phyloP scores from a whole-genome alignment of 768 basidiomycete species.

The Gyrodon lividus region DNA sequence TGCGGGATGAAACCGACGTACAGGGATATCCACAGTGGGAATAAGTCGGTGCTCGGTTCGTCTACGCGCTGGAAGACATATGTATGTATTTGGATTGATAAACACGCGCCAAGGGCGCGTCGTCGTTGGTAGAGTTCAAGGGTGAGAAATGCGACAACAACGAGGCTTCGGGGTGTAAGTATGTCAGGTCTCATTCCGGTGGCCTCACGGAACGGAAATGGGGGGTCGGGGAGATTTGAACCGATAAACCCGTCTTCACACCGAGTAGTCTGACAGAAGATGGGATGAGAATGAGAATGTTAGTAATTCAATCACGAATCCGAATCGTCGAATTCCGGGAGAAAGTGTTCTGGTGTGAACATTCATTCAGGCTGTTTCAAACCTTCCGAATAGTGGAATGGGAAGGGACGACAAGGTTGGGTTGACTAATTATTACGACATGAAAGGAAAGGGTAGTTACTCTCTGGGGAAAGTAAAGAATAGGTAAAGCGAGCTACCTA shows the following conservation, averaged over 20 bases:
- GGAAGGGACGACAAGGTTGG: not conserved
- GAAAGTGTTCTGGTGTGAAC: too few species aligned
- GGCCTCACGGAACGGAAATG: not conserved
- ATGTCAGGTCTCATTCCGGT: not conserved
- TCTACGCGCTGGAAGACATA: not conserved
- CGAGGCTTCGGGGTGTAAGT: not conserved
- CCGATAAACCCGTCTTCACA: not conserved
- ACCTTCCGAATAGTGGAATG: too few species aligned
- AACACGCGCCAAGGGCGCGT: constrained; percentile 1
- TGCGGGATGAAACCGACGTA: not conserved
- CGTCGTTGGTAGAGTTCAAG: not conserved
- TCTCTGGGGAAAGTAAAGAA: not conserved
- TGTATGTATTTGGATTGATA: not conserved
- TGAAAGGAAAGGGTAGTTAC: not conserved
- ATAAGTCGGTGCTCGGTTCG: not conserved
- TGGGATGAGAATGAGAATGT: too few species aligned
- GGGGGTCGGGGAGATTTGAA: not conserved
- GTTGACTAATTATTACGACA: not conserved
- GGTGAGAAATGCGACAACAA: not conserved
- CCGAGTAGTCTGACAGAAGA: not conserved
- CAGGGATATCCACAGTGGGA: not conserved
- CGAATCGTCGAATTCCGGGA: not conserved
- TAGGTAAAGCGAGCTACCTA: not conserved
- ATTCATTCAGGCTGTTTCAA: not conserved
- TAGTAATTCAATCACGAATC: not conserved